phyloP scores from a whole-genome alignment of 768 basidiomycete genomes.

The Tubosaeta sp. region DNA sequence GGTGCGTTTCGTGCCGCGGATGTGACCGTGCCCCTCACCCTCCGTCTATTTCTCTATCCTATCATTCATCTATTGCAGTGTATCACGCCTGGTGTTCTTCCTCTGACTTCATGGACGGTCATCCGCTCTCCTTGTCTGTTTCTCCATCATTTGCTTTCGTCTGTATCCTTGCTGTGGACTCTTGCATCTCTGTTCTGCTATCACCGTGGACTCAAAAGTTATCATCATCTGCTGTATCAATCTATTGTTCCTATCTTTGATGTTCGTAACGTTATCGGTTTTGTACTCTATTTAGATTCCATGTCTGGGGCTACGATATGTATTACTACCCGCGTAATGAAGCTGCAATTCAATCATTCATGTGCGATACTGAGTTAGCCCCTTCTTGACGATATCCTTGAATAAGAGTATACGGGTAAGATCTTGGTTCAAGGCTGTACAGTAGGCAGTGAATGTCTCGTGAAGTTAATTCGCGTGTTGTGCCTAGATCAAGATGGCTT shows the following conservation, averaged over 20 bases:
- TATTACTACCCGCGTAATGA: neutral
- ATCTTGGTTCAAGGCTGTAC: too few species aligned
- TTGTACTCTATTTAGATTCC: neutral
- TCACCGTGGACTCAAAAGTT: constrained; percentile 8
- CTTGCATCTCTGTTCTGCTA: constrained; percentile 2
- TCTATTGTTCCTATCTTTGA: constrained; percentile 1
- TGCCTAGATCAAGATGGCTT: too few species aligned
- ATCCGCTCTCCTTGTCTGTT: neutral
- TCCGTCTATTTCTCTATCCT: constrained; percentile 3
- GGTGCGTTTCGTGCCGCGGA: constrained; percentile 20
- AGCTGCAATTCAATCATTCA: neutral
- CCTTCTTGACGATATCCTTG: too few species aligned
- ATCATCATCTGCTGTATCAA: constrained; percentile 13
- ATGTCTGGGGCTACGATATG: too few species aligned
- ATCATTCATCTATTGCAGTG: constrained; percentile 15
- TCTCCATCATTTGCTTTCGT: constrained; percentile 1
- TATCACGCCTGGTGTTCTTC: neutral
- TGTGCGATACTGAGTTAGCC: too few species aligned
- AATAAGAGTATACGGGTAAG: too few species aligned
- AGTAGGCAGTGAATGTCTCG: too few species aligned
- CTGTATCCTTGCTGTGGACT: constrained; percentile 13
- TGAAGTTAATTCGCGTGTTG: too few species aligned
- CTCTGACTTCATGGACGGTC: constrained; percentile 15
- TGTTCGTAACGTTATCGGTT: neutral
- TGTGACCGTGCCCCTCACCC: constrained; percentile 7